Conservation (phyloP, 345 rosid genomes). For the Durio zibethinus region DNA sequence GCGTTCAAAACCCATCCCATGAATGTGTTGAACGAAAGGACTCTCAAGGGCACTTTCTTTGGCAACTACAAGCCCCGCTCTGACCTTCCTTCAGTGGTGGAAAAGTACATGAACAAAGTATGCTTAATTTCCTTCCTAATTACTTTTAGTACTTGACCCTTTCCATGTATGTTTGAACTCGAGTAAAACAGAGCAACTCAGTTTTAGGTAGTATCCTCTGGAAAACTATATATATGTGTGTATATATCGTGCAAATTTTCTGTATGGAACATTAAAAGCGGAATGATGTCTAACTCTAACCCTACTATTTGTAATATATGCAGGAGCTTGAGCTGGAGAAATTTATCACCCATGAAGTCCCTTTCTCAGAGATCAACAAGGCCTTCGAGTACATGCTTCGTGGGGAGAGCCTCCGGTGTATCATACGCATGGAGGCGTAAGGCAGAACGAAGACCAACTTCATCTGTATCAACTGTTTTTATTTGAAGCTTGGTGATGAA, state of each 20-base stretch:
- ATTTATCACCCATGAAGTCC: slow-evolving; percentile 40
- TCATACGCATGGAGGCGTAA: slow-evolving; percentile 37
- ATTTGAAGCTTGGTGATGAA: too few species aligned
- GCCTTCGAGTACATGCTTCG: slow-evolving; percentile 45
- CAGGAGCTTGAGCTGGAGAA: slow-evolving; percentile 45
- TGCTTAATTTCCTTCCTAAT: neutral
- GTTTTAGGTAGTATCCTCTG: too few species aligned
- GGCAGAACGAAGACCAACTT: neutral
- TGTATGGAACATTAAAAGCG: too few species aligned
- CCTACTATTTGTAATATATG: neutral
- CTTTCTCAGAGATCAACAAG: slow-evolving; percentile 45
- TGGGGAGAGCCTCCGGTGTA: slow-evolving; percentile 48
- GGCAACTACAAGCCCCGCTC: slow-evolving; percentile 57
- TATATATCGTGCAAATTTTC: too few species aligned
- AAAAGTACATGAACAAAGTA: slow-evolving; percentile 53
- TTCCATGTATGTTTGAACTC: neutral
- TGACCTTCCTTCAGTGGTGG: slow-evolving; percentile 45
- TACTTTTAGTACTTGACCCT: too few species aligned
- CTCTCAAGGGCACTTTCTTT: slow-evolving; percentile 55
- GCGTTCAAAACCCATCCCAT: slow-evolving; percentile 46
- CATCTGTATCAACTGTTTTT: too few species aligned
- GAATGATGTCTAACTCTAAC: neutral
- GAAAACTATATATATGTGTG: too few species aligned
- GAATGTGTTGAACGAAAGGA: slow-evolving; percentile 44
- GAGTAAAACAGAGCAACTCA: too few species aligned